Conservation (phyloP, 805 yeast genomes). For the Pichia cabralensis region DNA sequence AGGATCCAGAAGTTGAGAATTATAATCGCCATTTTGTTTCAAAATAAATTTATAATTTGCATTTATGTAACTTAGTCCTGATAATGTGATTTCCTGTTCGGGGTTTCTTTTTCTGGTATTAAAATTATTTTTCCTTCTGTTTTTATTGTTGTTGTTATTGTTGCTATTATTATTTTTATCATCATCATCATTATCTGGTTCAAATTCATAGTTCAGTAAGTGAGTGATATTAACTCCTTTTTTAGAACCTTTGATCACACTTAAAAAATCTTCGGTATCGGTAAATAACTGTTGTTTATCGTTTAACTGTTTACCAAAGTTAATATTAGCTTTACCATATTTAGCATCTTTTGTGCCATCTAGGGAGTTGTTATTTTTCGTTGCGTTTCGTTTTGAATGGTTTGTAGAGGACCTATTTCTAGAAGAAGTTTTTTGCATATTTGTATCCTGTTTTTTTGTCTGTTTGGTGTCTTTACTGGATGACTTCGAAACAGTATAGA, state of each 20-base stretch:
- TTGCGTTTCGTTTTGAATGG: slow-evolving; percentile 3
- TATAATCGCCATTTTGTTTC: slow-evolving; percentile 47
- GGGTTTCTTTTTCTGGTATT: no score
- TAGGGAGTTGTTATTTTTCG: not conserved
- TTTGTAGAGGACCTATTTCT: slow-evolving; percentile 6
- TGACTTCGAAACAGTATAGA: no score
- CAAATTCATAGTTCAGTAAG: slow-evolving; percentile 47
- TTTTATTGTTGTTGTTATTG: slow-evolving; percentile 10
- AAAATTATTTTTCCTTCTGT: slow-evolving; percentile 11
- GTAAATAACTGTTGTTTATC: slow-evolving; percentile 5
- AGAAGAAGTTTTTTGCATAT: slow-evolving; percentile 4
- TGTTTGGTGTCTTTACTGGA: no score
- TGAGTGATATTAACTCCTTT: slow-evolving; percentile 43
- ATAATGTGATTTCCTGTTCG: no score
- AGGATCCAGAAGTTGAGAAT: slow-evolving; percentile 58
- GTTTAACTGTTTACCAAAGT: no score
- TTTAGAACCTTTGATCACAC: slow-evolving; percentile 17
- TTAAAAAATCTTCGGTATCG: slow-evolving; percentile 10
- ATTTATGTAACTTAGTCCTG: slow-evolving; percentile 65
- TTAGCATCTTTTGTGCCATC: no score
- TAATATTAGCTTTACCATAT: no score
- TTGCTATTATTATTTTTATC: slow-evolving; percentile 1
- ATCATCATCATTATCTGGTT: slow-evolving; percentile 20
- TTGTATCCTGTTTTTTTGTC: not conserved
- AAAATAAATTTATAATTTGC: slow-evolving; percentile 79